These are phyloP conservation scores for Leucocoprinus sp. DNA, from an alignment of 768 basidiomycete genomes.

Conservation along the genomic window DNA sequence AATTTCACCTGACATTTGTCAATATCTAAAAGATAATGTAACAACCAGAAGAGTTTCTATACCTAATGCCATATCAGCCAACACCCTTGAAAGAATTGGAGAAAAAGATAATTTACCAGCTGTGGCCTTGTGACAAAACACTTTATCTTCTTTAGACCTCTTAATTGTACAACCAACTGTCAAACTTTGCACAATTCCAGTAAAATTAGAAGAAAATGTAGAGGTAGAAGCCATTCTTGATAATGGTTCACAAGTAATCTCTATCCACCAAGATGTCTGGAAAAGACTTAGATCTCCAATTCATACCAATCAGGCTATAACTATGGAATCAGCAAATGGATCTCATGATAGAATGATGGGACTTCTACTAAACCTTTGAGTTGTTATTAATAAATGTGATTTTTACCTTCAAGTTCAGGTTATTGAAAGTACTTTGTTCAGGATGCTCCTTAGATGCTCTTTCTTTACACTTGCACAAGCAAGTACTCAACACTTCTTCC, in stretches of 20 bases:
- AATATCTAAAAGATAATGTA: slow-evolving; percentile 12
- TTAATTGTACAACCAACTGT: slow-evolving; percentile 13
- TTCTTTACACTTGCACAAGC: slow-evolving; percentile 15
- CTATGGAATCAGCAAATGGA: slow-evolving; percentile 18
- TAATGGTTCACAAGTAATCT: slow-evolving; percentile 15
- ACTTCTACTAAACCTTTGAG: slow-evolving; percentile 12
- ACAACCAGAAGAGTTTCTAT: slow-evolving; percentile 5
- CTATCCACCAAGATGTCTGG: slow-evolving; percentile 13
- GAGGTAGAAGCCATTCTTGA: slow-evolving; percentile 13
- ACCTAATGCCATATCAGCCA: neutral
- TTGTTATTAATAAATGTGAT: slow-evolving; percentile 10
- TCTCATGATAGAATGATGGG: slow-evolving; percentile 13
- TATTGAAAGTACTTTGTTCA: slow-evolving; percentile 15
- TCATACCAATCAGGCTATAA: slow-evolving; percentile 12
- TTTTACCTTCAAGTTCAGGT: slow-evolving; percentile 19
- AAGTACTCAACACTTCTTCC: slow-evolving; percentile 1
- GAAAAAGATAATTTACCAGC: neutral
- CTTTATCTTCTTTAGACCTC: neutral
- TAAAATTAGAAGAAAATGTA: slow-evolving; percentile 7
- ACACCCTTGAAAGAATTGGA: neutral
- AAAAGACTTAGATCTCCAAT: slow-evolving; percentile 11
- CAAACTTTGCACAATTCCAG: slow-evolving; percentile 12
- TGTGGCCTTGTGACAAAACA: neutral
- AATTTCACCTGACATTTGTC: slow-evolving; percentile 13
- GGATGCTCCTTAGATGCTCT: slow-evolving; percentile 17